Evolutionary conservation across 208 protist species (phyloP).

Genomic region (Strigomonas culicis): DNA sequence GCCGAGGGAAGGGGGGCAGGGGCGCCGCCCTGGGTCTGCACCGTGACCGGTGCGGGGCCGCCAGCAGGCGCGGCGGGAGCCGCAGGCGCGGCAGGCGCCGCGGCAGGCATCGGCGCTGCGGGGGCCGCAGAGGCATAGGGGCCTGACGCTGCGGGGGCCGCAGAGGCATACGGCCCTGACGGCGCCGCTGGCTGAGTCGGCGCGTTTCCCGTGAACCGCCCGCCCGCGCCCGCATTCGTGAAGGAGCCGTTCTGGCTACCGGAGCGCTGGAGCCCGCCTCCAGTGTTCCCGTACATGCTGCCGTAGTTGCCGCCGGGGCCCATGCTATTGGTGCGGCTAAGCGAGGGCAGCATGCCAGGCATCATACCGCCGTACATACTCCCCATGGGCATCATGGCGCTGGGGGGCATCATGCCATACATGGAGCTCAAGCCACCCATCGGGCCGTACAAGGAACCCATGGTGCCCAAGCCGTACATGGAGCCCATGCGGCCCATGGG

Average conservation of each 20-base stretch:
- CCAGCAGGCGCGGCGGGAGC: not conserved
- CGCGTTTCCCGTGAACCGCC: not conserved
- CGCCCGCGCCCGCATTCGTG: not conserved
- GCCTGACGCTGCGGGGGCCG: too few relatives aligned
- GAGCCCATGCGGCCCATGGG: conserved; percentile 16
- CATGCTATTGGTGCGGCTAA: conserved; percentile 24
- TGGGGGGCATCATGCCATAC: conserved; percentile 4
- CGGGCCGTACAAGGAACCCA: conserved; percentile 29
- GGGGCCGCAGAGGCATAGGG: too few relatives aligned
- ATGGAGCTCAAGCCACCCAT: conserved; percentile 14
- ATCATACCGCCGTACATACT: conserved; percentile 23
- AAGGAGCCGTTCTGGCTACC: not conserved
- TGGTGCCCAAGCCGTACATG: conserved; percentile 36
- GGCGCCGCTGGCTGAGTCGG: not conserved
- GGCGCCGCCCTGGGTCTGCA: too few relatives aligned
- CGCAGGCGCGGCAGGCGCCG: too few relatives aligned
- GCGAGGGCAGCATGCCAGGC: conserved; percentile 13
- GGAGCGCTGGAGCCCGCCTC: not conserved
- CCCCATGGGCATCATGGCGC: conserved; percentile 19
- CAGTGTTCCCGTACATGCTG: conserved; percentile 17
- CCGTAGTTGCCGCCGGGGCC: conserved; percentile 23
- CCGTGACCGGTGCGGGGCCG: not conserved
- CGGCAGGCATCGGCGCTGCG: not conserved
- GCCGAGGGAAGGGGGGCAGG: not conserved
- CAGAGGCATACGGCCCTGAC: not conserved